phyloP scores from a whole-genome alignment of 225 moss, liverwort and hornwort genomes.

The Pseudoscleropodium purum region DNA sequence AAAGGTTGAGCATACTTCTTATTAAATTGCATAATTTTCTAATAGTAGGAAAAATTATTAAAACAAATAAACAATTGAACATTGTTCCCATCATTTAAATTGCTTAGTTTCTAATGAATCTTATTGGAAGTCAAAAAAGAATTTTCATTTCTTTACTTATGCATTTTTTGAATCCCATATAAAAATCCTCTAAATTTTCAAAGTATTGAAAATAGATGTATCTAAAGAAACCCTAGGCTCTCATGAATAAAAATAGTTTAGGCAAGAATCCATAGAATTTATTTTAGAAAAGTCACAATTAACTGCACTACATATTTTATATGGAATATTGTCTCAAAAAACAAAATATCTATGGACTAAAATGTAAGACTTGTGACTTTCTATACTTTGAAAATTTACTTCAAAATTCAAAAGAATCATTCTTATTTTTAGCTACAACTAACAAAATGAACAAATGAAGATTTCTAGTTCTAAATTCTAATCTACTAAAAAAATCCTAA shows the following conservation, averaged over 20 bases:
- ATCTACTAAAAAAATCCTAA: neutral
- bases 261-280: neutral
- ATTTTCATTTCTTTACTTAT: neutral
- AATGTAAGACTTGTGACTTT: neutral
- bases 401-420: neutral
- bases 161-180: neutral
- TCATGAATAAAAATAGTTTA: neutral
- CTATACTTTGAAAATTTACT: neutral
- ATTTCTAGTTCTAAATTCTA: neutral
- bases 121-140: neutral
- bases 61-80: neutral
- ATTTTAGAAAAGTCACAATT: neutral
- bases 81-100: neutral
- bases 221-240: neutral
- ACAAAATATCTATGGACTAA: neutral
- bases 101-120: neutral
- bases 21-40: neutral
- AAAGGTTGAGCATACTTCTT: neutral
- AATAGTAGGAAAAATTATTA: neutral
- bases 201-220: neutral
- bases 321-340: neutral
- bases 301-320: neutral
- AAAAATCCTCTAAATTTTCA: neutral
- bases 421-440: too few relatives aligned
- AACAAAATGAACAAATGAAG: neutral